These are phyloP conservation scores for Mycena amicta DNA, from an alignment of 768 basidiomycete genomes.

Conservation along the genomic window DNA sequence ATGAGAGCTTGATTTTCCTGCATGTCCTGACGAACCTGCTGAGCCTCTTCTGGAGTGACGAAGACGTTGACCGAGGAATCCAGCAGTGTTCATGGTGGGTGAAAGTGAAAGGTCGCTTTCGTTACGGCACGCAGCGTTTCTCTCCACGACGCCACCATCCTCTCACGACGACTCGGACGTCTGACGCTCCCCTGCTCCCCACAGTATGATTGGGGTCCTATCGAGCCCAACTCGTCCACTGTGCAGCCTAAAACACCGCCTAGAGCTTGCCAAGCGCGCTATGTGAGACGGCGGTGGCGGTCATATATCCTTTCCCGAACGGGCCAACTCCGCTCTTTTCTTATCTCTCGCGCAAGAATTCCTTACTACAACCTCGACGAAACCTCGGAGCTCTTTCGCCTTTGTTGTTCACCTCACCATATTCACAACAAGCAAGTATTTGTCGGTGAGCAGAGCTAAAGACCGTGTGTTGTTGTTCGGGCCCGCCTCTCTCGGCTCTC, in stretches of 20 bases:
- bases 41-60: conserved; percentile 12
- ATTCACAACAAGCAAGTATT: neutral
- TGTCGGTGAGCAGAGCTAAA: neutral
- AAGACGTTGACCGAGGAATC: conserved; percentile 16
- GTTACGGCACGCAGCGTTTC: neutral
- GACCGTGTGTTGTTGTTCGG: neutral
- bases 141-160: neutral
- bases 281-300: neutral
- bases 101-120: neutral
- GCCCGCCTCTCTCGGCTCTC: neutral
- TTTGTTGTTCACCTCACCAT: no score
- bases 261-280: neutral
- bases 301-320: no score
- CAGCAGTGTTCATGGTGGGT: conserved; percentile 3
- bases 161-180: neutral
- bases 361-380: no score
- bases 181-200: no score
- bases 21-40: conserved; percentile 3
- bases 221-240: neutral
- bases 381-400: no score
- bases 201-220: neutral
- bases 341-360: no score
- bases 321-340: no score
- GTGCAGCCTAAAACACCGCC: neutral
- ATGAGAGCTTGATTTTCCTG: conserved; percentile 17